Evolutionary conservation across 2,329 filamentous ascomycete species (phyloP).

Genomic region (Trichoderma cornu-damae): DNA sequence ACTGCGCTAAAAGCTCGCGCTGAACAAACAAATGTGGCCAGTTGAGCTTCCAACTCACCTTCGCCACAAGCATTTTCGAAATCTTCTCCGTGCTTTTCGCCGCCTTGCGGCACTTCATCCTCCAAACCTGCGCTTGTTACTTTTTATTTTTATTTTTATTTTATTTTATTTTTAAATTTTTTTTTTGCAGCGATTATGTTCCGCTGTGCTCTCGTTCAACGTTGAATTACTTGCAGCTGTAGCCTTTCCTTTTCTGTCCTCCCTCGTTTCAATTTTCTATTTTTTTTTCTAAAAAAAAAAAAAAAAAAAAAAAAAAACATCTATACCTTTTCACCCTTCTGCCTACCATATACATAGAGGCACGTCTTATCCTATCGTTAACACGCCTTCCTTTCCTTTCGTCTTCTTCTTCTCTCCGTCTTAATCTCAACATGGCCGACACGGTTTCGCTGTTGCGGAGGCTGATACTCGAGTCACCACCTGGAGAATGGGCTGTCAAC

Average conservation of each 20-base stretch:
- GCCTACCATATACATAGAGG: neutral
- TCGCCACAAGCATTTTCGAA: conserved; percentile 23
- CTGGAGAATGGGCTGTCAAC: conserved; percentile 81
- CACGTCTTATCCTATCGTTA: neutral
- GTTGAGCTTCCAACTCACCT: conserved; percentile 15
- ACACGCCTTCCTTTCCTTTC: neutral
- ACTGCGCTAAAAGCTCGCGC: conserved; percentile 9
- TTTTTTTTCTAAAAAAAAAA: too few species aligned
- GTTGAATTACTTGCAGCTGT: neutral
- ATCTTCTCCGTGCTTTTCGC: conserved; percentile 7
- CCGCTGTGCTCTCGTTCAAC: conserved; percentile 1
- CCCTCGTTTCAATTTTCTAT: conserved; percentile 11
- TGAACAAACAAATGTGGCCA: conserved; percentile 17
- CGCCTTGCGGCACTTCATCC: neutral
- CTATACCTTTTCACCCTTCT: conserved; percentile 7
- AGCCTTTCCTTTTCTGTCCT: conserved; percentile 15
- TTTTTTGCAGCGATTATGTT: conserved; percentile 18
- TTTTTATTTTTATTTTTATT: too few species aligned
- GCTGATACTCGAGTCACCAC: conserved; percentile 83
- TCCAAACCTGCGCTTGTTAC: neutral
- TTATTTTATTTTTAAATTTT: too few species aligned
- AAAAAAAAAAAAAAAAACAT: neutral
- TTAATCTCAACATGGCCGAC: conserved; percentile 44
- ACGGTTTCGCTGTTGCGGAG: conserved; percentile 46
- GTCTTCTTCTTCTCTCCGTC: neutral